Base-by-base conservation (phyloP, 2,329 filamentous ascomycete species). In the Clathrospora elynae region DNA sequence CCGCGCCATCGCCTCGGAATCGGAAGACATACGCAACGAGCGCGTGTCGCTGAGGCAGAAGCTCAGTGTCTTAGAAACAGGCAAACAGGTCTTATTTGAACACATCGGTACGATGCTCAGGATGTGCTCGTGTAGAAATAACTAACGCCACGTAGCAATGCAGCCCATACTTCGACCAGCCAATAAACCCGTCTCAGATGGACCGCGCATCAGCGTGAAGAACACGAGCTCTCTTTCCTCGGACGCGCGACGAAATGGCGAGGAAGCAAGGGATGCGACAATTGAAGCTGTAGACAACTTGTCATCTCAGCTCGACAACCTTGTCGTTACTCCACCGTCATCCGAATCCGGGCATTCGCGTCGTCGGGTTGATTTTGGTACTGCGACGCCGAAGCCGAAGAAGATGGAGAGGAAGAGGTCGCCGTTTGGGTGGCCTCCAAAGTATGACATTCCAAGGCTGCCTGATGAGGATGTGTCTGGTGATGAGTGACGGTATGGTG, bases 1-100 rank as follows among this genome's bases (percentile, higher is more conserved):
- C 1, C 7, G 31, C 3, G 25, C 23, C 7, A 58, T 67, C 30
- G 64, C 62, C 5, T 51, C 61, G 1, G 64, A 65, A 32, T 57
- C 55, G 2, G 48, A 55, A n/a, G 58, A 61, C 5, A 44, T 49
- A 12, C 46, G 49, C 6, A 25, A 19, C 8, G 33, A 57, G 23
- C 61, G 61, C 6, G 22, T 24, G 3, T 19, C 25, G 1, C 36
- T 59, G 23, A 42, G 31, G 19, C 17, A 55, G 30, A 60, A 51
- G 31, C 33, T 62, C 3, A 29, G 34, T 6, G 49, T 41, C 23
- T 38, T 61, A 10, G 20, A 44, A 35, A 24, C 19, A 9, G 54
- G 53, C 20, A 60, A 56, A 26, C 23, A 35, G 4, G 43, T 55
- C 7, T 22, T 62, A 4, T 39, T 49, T 26, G 40, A 49, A n/a